Base-by-base conservation (phyloP, 441 rosid genomes). In the Gossypium schwendimanii region DNA sequence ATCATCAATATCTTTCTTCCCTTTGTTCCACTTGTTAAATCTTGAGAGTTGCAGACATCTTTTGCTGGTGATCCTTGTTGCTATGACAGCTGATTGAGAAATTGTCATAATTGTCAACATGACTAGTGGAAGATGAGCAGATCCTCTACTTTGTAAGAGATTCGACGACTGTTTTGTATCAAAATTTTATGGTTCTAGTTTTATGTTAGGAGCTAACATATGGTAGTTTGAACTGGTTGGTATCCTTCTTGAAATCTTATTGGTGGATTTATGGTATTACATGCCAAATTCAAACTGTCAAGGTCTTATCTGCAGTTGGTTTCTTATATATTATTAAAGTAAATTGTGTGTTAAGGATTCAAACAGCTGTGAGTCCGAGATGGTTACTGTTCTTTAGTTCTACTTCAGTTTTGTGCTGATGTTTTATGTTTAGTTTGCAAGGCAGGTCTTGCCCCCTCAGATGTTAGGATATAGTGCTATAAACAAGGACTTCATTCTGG, bases 41-140 rank as follows among this genome's bases (percentile, higher is more conserved):
- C 75, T 73, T 49, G 73, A 67, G 70, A 70, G 73, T 73, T 80
- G 84, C 84, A 74, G 83, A 77, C 59, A 31, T 72, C 23, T 70
- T 64, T 74, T 61, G 52, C 65, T 63, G 78, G 75, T 69, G 77
- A 52, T 55, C 63, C 75, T 49, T 67, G 20, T 65, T 44, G 71
- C 58, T 69, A 17, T 75, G 77, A 76, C 67, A 58, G 78, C 73
- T 41, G 75, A 69, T 75, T 70, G 57, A 70, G 76, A 74, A 24
- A 72, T 70, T 79, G 59, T 60, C 63, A 9, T 12, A 36, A 17
- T 68, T 60, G 47, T 74, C 69, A 60, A 71, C 60, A 73, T 69
- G 17, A 66, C 67, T 36, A 69, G 36, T 54, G 68, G 75, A 44
- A 77, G 81, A 69, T 36, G 74, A 77, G 74, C 65, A 24, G 50